Evolutionary conservation across 495 filamentous ascomycete species (phyloP).

Genomic region (Daldinia grandis): DNA sequence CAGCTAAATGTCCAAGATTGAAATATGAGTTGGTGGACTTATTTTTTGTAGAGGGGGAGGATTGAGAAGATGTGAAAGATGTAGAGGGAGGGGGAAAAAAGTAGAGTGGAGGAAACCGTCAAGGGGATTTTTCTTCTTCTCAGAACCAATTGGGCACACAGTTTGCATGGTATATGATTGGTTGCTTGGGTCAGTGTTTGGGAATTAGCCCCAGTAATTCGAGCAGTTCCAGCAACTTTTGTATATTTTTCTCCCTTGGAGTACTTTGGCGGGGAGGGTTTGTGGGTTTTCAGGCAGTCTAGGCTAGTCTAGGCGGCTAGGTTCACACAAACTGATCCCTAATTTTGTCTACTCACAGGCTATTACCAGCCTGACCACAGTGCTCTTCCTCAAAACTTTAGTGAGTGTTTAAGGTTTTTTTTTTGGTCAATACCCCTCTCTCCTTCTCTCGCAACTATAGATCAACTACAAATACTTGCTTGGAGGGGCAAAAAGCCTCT

Average conservation of each 20-base stretch:
- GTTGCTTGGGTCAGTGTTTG: constrained; percentile 1
- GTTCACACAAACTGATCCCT: constrained; percentile 18
- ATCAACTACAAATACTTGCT: neutral
- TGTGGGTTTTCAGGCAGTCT: constrained; percentile 24
- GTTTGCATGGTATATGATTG: constrained; percentile 23
- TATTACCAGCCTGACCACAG: neutral
- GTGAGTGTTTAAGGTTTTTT: constrained; percentile 22
- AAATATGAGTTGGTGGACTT: constrained; percentile 36
- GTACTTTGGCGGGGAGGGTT: constrained; percentile 18
- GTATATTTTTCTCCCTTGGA: constrained; percentile 5
- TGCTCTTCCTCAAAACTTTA: constrained; percentile 3
- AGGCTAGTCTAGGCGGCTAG: constrained; percentile 2
- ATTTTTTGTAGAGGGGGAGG: constrained; percentile 25
- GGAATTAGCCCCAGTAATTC: neutral
- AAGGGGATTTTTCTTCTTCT: constrained; percentile 34
- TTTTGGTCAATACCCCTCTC: neutral
- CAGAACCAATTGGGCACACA: constrained; percentile 32
- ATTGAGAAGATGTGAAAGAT: constrained; percentile 39
- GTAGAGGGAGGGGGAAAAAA: constrained; percentile 42
- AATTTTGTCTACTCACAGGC: constrained; percentile 14
- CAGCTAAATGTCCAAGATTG: constrained; percentile 39
- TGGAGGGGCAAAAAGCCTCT: neutral
- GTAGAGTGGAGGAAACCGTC: constrained; percentile 16
- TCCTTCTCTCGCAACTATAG: neutral
- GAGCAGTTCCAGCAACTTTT: neutral